These are phyloP conservation scores for Candida gigantensis DNA, from an alignment of 1,139 yeast genomes.

Conservation along the genomic window DNA sequence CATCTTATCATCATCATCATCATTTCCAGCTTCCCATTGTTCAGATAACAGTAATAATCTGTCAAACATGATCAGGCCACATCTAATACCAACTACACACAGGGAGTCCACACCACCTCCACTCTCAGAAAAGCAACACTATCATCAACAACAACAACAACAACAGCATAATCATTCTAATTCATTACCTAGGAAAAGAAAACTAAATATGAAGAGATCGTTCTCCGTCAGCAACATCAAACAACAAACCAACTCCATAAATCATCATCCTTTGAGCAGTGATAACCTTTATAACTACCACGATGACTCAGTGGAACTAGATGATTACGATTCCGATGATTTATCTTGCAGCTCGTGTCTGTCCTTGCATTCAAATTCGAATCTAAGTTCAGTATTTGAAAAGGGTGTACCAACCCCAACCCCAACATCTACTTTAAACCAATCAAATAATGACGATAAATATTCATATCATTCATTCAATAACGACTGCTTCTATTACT, in stretches of 20 bases:
- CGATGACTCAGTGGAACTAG: slow-evolving; percentile 3
- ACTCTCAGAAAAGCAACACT: too few relatives aligned
- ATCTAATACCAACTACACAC: neutral
- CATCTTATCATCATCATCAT: neutral
- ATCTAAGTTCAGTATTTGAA: neutral
- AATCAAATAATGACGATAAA: neutral
- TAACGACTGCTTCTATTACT: slow-evolving; percentile 8
- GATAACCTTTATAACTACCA: slow-evolving; percentile 8
- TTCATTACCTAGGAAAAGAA: neutral
- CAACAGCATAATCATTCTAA: neutral
- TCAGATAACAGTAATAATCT: neutral
- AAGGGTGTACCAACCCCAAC: slow-evolving; percentile 1
- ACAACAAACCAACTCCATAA: neutral
- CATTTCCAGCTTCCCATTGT: neutral
- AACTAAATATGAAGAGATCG: slow-evolving; percentile 9
- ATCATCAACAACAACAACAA: neutral
- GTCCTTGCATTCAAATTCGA: slow-evolving; percentile 1
- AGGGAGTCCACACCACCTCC: too few relatives aligned
- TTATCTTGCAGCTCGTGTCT: slow-evolving; percentile 10
- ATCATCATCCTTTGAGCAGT: slow-evolving; percentile 8
- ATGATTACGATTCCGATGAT: slow-evolving; percentile 12
- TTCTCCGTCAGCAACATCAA: slow-evolving; percentile 8
- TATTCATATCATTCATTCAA: slow-evolving; percentile 9
- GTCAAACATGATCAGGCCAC: neutral
- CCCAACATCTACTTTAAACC: neutral